Evolutionary conservation across 148 eudicot genomes (phyloP).

Genomic region (Pharnaceum exiguum): DNA sequence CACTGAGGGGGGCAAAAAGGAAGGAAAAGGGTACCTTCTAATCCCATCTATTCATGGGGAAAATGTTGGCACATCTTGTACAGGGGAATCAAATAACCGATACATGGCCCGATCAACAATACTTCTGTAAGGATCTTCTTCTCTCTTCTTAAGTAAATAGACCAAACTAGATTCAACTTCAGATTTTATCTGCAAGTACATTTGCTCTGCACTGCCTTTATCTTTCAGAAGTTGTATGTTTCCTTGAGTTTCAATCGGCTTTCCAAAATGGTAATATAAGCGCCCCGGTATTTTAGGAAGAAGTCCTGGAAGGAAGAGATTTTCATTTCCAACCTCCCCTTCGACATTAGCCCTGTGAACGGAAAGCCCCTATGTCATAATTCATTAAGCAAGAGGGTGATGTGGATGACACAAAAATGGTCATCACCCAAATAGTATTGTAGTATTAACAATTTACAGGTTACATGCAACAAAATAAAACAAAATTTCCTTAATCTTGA

Average conservation of each 20-base stretch:
- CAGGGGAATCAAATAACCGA: constrained; percentile 27
- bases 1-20: too few relatives aligned
- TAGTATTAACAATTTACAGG: too few relatives aligned
- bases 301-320: constrained; percentile 53
- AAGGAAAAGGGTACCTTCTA: constrained; percentile 11
- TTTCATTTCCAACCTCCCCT: constrained; percentile 74
- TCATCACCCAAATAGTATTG: too few relatives aligned
- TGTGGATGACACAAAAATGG: too few relatives aligned
- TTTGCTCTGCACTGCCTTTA: constrained; percentile 44
- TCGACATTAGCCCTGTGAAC: constrained; percentile 39
- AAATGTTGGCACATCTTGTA: constrained; percentile 55
- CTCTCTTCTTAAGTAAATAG: constrained; percentile 59
- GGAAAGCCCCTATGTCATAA: too few relatives aligned
- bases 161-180: constrained; percentile 48
- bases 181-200: constrained; percentile 54
- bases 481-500: too few relatives aligned
- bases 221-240: constrained; percentile 44
- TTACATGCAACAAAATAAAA: too few relatives aligned
- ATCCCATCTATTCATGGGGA: constrained; percentile 32
- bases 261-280: constrained; percentile 66
- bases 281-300: constrained; percentile 82
- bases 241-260: constrained; percentile 70
- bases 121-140: constrained; percentile 77
- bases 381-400: too few relatives aligned
- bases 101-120: constrained; percentile 49